These are phyloP conservation scores for Rubus parviflorus DNA, from an alignment of 306 rosid genomes.

Conservation along the genomic window DNA sequence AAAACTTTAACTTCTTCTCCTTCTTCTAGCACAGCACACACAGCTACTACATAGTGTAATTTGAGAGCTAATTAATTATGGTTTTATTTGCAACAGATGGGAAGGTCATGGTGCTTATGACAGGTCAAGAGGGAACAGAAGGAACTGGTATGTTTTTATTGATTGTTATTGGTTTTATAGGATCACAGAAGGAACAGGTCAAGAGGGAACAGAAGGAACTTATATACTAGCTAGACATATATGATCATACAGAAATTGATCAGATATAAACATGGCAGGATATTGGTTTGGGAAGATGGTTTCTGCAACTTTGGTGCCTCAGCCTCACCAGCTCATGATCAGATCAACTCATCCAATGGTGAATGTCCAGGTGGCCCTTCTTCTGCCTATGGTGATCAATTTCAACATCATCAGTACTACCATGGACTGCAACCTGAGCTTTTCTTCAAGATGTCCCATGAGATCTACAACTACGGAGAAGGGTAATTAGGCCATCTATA, in stretches of 20 bases:
- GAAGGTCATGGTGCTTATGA: conserved; percentile 93
- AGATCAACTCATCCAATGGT: conserved; percentile 38
- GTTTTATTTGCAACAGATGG: conserved; percentile 59
- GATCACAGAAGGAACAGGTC: no score
- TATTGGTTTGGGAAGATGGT: conserved; percentile 99
- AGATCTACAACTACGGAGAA: conserved; percentile 99
- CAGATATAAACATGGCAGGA: conserved; percentile 48
- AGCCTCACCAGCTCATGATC: conserved; percentile 48
- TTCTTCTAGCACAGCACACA: not conserved
- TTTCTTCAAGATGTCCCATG: conserved; percentile 99
- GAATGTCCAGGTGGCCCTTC: conserved; percentile 49
- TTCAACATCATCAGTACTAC: conserved; percentile 52
- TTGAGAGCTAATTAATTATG: not conserved
- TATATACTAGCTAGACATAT: no score
- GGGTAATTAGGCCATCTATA: conserved; percentile 49
- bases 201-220: no score
- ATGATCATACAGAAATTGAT: conserved; percentile 15
- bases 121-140: conserved; percentile 97
- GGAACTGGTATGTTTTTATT: conserved; percentile 65
- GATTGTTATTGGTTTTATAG: not conserved
- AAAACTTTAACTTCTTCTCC: not conserved
- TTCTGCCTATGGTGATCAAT: conserved; percentile 60
- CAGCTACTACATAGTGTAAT: not conserved
- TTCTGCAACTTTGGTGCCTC: conserved; percentile 94
- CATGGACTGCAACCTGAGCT: conserved; percentile 88